Percentiles rank a stretch among this genome's conserved stretches.
These are phyloP conservation scores for Ulmus americana DNA, from an alignment of 331 rosid species.

Conservation along the genomic window DNA sequence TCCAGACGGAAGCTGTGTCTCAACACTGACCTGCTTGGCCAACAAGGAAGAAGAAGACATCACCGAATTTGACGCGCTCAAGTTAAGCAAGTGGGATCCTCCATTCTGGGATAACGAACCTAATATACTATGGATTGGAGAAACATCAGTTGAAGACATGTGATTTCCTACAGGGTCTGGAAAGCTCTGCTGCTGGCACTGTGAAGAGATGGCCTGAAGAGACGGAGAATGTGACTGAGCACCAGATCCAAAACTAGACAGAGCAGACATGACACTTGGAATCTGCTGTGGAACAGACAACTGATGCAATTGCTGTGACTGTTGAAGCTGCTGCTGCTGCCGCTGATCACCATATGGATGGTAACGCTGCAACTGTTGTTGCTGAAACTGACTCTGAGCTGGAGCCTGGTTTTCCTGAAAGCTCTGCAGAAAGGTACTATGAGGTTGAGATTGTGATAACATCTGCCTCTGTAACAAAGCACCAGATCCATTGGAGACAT, in stretches of 20 bases:
- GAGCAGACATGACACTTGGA: conserved; percentile 30
- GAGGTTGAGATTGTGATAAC: conserved; percentile 28
- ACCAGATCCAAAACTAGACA: conserved; percentile 23
- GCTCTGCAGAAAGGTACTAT: conserved; percentile 29
- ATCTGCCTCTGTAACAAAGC: conserved; percentile 31
- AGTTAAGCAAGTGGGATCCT: conserved; percentile 27
- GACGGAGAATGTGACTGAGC: conserved; percentile 35
- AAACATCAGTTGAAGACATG: conserved; percentile 32
- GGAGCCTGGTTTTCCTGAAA: conserved; percentile 38
- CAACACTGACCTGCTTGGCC: conserved; percentile 28
- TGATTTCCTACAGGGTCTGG: conserved; percentile 28
- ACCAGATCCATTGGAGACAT: conserved; percentile 23
- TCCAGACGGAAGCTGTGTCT: conserved; percentile 29
- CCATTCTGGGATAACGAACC: conserved; percentile 37
- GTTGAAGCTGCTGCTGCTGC: conserved; percentile 38
- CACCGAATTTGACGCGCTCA: conserved; percentile 26
- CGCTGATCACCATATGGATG: conserved; percentile 36
- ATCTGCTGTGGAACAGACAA: conserved; percentile 32
- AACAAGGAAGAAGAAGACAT: conserved; percentile 32
- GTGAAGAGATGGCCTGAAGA: conserved; percentile 30
- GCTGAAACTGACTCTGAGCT: conserved; percentile 28
- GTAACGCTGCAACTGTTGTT: conserved; percentile 34
- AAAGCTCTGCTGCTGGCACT: conserved; percentile 27
- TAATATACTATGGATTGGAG: conserved; percentile 35
- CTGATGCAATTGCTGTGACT: conserved; percentile 39